Percentiles rank a stretch among this genome's conserved stretches.
Conservation (phyloP, 2,329 filamentous ascomycete genomes). For the Pezicula neosporulosa region DNA sequence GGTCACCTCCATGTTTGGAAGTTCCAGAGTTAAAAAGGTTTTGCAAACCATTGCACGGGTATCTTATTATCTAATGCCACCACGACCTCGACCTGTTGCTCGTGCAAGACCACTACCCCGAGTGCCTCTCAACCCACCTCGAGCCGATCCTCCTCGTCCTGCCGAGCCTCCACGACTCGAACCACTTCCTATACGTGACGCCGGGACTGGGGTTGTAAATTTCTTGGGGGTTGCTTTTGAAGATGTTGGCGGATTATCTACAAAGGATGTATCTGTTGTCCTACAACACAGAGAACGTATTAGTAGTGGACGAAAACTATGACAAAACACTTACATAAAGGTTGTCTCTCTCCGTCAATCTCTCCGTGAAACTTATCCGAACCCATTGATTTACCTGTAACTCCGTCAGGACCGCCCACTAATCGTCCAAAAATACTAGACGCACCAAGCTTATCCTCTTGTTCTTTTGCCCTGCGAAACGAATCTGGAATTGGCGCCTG, state of each 20-base stretch:
- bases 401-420: slow-evolving; percentile 7
- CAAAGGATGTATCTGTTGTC: slow-evolving; percentile 88
- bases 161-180: slow-evolving; percentile 19
- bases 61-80: slow-evolving; percentile 10
- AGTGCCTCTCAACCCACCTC: slow-evolving; percentile 26
- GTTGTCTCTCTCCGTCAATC: slow-evolving; percentile 71
- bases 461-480: slow-evolving; percentile 64
- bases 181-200: slow-evolving; percentile 21
- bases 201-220: slow-evolving; percentile 27
- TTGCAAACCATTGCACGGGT: background rate
- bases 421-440: background rate
- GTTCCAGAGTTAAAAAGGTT: background rate
- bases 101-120: slow-evolving; percentile 30
- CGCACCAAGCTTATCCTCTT: slow-evolving; percentile 46
- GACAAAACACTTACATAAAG: slow-evolving; percentile 62
- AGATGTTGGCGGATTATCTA: slow-evolving; percentile 72
- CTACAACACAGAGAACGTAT: slow-evolving; percentile 37
- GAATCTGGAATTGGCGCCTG: slow-evolving; percentile 82
- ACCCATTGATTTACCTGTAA: slow-evolving; percentile 28
- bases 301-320: slow-evolving; percentile 5
- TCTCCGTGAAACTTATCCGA: slow-evolving; percentile 32
- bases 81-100: slow-evolving; percentile 20
- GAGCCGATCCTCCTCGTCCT: slow-evolving; percentile 26
- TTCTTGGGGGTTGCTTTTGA: slow-evolving; percentile 47
- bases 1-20: background rate